Percentiles rank a stretch among this genome's conserved stretches.
These are phyloP conservation scores for Arthrobotrys musiformis DNA, from an alignment of 2,329 filamentous ascomycete genomes.

Conservation along the genomic window DNA sequence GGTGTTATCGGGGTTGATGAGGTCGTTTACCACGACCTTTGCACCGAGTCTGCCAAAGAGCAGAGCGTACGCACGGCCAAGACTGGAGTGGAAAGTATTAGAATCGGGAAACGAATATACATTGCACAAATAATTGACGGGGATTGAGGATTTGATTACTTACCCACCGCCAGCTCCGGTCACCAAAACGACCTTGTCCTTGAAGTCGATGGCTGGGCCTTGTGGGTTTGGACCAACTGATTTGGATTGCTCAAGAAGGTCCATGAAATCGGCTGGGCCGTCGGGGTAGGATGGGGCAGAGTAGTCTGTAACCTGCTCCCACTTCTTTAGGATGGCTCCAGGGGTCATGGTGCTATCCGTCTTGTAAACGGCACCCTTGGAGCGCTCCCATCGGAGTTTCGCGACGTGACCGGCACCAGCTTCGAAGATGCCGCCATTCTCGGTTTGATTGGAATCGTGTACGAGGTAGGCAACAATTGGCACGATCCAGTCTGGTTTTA, in stretches of 20 bases:
- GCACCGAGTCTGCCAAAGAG: constrained; percentile 87
- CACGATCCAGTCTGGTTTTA: constrained; percentile 95
- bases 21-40: constrained; percentile 91
- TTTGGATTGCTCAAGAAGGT: constrained; percentile 82
- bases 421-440: constrained; percentile 92
- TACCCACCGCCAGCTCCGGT: constrained; percentile 86
- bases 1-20: constrained; percentile 89
- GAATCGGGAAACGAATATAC: background rate
- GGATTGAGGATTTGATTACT: constrained; percentile 58
- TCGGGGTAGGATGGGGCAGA: constrained; percentile 82
- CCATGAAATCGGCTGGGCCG: constrained; percentile 88
- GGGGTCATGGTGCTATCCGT: constrained; percentile 88
- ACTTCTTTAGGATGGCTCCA: constrained; percentile 86
- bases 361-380: constrained; percentile 87
- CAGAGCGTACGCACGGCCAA: constrained; percentile 89
- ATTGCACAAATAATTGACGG: background rate
- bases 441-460: constrained; percentile 82
- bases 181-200: constrained; percentile 83
- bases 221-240: constrained; percentile 78
- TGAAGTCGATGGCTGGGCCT: constrained; percentile 81
- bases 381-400: constrained; percentile 94
- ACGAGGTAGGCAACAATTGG: constrained; percentile 88
- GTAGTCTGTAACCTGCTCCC: constrained; percentile 88
- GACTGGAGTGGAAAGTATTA: constrained; percentile 66
- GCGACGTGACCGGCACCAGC: constrained; percentile 90